Evolutionary conservation across 768 basidiomycete species (phyloP).

Genomic region (Rhodocollybia butyracea): DNA sequence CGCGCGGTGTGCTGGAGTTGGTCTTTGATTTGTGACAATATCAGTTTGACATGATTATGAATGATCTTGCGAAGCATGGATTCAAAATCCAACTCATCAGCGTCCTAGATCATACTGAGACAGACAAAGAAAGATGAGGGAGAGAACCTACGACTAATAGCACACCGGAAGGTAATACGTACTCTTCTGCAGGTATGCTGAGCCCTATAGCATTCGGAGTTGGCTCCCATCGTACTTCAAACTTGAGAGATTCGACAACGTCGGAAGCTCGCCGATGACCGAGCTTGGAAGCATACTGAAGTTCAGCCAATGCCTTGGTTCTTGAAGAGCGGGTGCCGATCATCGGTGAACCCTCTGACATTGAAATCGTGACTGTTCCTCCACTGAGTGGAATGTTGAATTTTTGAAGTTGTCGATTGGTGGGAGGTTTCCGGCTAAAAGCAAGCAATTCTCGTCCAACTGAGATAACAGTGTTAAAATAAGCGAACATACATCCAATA

Average conservation of each 20-base stretch:
- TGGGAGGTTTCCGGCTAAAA: slow-evolving; percentile 35
- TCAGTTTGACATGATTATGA: slow-evolving; percentile 55
- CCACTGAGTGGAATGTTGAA: slow-evolving; percentile 10
- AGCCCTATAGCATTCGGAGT: slow-evolving; percentile 64
- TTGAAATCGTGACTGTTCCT: slow-evolving; percentile 8
- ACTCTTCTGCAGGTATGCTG: slow-evolving; percentile 45
- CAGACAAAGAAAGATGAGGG: neutral
- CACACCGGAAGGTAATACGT: slow-evolving; percentile 35
- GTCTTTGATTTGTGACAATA: slow-evolving; percentile 50
- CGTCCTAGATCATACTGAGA: slow-evolving; percentile 35
- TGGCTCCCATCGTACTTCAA: slow-evolving; percentile 79
- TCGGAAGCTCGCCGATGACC: slow-evolving; percentile 59
- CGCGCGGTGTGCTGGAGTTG: slow-evolving; percentile 50
- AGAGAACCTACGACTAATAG: slow-evolving; percentile 47
- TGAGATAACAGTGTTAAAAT: too few relatives aligned
- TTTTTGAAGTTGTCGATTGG: slow-evolving; percentile 24
- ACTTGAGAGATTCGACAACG: slow-evolving; percentile 64
- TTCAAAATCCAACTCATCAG: slow-evolving; percentile 74
- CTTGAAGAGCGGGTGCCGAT: slow-evolving; percentile 43
- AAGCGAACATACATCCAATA: slow-evolving; percentile 90
- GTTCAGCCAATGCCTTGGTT: slow-evolving; percentile 52
- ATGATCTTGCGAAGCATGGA: slow-evolving; percentile 61
- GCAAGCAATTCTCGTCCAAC: too few relatives aligned
- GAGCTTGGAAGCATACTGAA: slow-evolving; percentile 65
- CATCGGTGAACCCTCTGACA: slow-evolving; percentile 25